Percentiles rank a stretch among this genome's conserved stretches.
These are phyloP conservation scores for Fusarium euwallaceae DNA, from an alignment of 2,329 filamentous ascomycete genomes.

Conservation along the genomic window DNA sequence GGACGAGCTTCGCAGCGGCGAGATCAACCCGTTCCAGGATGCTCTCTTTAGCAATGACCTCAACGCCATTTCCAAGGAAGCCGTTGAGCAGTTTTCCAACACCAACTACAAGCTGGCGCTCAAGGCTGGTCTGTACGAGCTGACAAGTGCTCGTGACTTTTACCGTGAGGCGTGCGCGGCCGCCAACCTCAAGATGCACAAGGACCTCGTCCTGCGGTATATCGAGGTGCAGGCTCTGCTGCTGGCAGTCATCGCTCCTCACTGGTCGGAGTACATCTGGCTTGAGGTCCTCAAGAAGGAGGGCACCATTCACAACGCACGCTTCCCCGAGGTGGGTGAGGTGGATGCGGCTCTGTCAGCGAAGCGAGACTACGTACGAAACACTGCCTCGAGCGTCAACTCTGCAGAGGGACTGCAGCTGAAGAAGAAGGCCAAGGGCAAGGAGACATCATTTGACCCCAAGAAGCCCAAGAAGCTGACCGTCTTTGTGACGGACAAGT, in stretches of 20 bases:
- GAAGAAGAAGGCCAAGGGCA: constrained; percentile 95
- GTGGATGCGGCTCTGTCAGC: constrained; percentile 78
- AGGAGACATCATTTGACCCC: constrained; percentile 86
- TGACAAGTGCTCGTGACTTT: constrained; percentile 87
- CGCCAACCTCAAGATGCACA: constrained; percentile 87
- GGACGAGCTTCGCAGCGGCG: constrained; percentile 77
- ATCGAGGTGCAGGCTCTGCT: constrained; percentile 89
- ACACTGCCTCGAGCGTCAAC: constrained; percentile 79
- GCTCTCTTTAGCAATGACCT: constrained; percentile 94
- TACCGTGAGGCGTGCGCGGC: constrained; percentile 87
- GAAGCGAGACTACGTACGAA: constrained; percentile 84
- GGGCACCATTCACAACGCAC: constrained; percentile 81
- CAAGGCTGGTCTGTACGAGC: constrained; percentile 89
- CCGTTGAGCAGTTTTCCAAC: constrained; percentile 81
- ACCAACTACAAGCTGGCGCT: constrained; percentile 86
- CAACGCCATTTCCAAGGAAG: constrained; percentile 84
- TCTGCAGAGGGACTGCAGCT: constrained; percentile 85
- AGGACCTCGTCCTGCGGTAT: constrained; percentile 82
- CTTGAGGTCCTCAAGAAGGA: constrained; percentile 86
- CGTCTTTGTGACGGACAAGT: constrained; percentile 84
- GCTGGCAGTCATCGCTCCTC: constrained; percentile 86
- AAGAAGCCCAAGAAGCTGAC: constrained; percentile 93
- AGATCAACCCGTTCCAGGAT: constrained; percentile 84
- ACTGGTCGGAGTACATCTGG: constrained; percentile 97
- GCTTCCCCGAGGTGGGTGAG: constrained; percentile 68